Evolutionary conservation across 2,329 filamentous ascomycete species (phyloP).

Genomic region (Bipolaris sorokiniana): DNA sequence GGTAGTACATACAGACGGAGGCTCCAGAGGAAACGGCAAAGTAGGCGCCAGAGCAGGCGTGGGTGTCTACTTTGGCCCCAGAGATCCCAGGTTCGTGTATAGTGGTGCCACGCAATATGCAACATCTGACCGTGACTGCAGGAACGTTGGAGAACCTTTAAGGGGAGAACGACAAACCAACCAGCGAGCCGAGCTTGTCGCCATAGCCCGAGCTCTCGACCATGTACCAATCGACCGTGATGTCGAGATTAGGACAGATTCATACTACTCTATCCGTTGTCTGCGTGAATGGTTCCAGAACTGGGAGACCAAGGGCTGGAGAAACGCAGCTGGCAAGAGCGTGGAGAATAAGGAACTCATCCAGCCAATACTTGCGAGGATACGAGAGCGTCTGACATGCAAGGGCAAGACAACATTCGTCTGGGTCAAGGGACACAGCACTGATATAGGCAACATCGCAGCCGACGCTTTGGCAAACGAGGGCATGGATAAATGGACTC

Average conservation of each 20-base stretch:
- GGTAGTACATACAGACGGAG: slow-evolving; percentile 69
- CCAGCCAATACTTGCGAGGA: slow-evolving; percentile 70
- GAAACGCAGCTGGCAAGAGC: slow-evolving; percentile 68
- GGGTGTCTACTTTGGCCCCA: slow-evolving; percentile 68
- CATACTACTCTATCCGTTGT: slow-evolving; percentile 88
- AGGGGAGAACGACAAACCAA: slow-evolving; percentile 82
- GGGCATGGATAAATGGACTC: slow-evolving; percentile 10
- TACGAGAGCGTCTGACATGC: slow-evolving; percentile 67
- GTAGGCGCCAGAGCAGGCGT: slow-evolving; percentile 64
- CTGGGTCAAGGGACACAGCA: slow-evolving; percentile 89
- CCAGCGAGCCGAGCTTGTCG: slow-evolving; percentile 92
- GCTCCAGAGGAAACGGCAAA: slow-evolving; percentile 64
- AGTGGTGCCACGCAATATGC: not conserved
- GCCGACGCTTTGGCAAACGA: slow-evolving; percentile 65
- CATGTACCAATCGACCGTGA: slow-evolving; percentile 70
- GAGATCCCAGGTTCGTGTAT: slow-evolving; percentile 58
- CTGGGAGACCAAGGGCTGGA: slow-evolving; percentile 81
- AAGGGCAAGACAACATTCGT: slow-evolving; percentile 70
- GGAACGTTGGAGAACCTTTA: slow-evolving; percentile 78
- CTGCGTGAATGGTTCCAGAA: slow-evolving; percentile 80
- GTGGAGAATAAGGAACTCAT: slow-evolving; percentile 91
- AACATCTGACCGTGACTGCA: slow-evolving; percentile 37
- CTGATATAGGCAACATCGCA: slow-evolving; percentile 74
- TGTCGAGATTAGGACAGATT: slow-evolving; percentile 85
- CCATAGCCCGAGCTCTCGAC: slow-evolving; percentile 82